Evolutionary conservation across 495 filamentous ascomycete species (phyloP).

Genomic region (Aspergillus haitiensis): DNA sequence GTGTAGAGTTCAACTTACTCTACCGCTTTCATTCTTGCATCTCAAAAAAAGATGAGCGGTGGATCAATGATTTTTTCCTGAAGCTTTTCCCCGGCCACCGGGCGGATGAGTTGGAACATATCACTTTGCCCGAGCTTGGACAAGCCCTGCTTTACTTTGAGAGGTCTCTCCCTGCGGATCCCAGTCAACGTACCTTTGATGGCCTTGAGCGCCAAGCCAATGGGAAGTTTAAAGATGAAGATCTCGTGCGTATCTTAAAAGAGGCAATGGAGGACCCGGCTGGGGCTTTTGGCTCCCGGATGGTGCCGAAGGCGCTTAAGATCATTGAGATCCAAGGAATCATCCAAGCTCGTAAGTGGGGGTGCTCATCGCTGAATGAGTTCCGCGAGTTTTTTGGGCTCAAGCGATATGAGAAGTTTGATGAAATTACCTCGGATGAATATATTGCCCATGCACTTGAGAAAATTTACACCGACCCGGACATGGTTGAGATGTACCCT

Average conservation of each 20-base stretch:
- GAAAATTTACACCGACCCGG: no score
- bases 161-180: slow-evolving; percentile 46
- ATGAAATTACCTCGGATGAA: slow-evolving; percentile 54
- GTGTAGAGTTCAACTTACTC: slow-evolving; percentile 66
- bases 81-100: slow-evolving; percentile 39
- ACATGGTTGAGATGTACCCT: no score
- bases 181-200: slow-evolving; percentile 58
- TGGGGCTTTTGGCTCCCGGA: slow-evolving; percentile 57
- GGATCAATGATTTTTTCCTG: slow-evolving; percentile 58
- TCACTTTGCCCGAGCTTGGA: slow-evolving; percentile 51
- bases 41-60: slow-evolving; percentile 60
- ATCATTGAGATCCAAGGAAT: slow-evolving; percentile 62
- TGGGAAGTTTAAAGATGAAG: slow-evolving; percentile 61
- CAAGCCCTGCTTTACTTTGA: slow-evolving; percentile 53
- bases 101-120: slow-evolving; percentile 51
- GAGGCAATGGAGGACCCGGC: slow-evolving; percentile 60
- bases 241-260: slow-evolving; percentile 59
- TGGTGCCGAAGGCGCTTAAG: slow-evolving; percentile 57
- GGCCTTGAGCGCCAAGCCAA: slow-evolving; percentile 52
- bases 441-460: no score
- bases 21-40: slow-evolving; percentile 71
- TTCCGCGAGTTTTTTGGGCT: slow-evolving; percentile 61
- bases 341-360: slow-evolving; percentile 59
- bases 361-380: slow-evolving; percentile 59
- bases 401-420: slow-evolving; percentile 57